phyloP scores from a whole-genome alignment of 2,329 filamentous ascomycete genomes.

The Aureobasidium melanogenum region DNA sequence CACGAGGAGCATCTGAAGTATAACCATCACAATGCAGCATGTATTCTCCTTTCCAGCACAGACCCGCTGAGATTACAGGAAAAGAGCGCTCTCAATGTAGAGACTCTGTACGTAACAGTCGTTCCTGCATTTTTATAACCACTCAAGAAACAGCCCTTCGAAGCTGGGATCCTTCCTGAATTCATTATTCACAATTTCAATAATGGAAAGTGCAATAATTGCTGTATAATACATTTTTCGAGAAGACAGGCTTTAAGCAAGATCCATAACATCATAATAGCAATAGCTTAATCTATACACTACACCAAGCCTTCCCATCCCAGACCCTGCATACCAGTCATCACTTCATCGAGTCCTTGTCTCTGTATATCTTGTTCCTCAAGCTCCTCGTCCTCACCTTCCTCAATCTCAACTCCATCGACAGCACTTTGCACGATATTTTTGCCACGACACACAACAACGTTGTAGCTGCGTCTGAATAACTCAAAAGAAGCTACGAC shows the following conservation, averaged over 20 bases:
- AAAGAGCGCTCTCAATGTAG: background rate
- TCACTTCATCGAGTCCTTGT: background rate
- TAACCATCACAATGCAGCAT: background rate
- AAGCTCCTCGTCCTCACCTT: background rate
- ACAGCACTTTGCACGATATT: background rate
- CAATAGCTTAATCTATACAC: background rate
- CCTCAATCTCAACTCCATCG: background rate
- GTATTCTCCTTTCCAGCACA: background rate
- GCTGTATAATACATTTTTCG: too few relatives aligned
- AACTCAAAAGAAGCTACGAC: background rate
- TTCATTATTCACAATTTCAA: too few relatives aligned
- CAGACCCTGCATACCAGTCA: background rate
- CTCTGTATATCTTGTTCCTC: background rate
- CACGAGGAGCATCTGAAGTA: background rate
- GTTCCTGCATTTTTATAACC: too few relatives aligned
- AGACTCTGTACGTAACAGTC: too few relatives aligned
- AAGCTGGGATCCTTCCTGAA: too few relatives aligned
- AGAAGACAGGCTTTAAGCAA: background rate
- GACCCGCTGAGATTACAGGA: background rate
- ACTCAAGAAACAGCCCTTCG: too few relatives aligned
- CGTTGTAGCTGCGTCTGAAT: background rate
- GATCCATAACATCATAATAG: background rate
- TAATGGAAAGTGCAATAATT: too few relatives aligned
- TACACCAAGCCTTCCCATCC: background rate
- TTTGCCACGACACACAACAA: background rate